Base-by-base conservation (phyloP, 495 filamentous ascomycete species). In the Penicillium antarcticum region DNA sequence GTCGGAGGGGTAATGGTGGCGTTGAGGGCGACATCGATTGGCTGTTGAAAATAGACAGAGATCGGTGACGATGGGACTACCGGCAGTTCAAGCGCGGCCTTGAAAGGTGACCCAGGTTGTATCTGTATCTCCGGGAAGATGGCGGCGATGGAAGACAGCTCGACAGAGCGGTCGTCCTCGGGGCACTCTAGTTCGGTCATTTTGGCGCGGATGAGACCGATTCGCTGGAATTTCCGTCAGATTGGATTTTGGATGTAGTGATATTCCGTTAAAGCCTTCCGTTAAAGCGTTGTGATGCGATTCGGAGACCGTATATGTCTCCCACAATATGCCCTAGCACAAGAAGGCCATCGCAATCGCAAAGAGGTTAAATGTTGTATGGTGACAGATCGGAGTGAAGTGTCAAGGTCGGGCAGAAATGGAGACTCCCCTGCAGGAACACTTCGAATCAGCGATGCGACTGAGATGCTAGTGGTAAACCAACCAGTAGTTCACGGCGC, bases 71-170 rank as follows among this genome's bases (percentile, higher is more conserved):
- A 68, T 0, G 94, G 87, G 24, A 81, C 78, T 42, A 96, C 86
- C 6, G 84, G 80, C 0, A 97, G 68, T 19, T 88, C 84, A 46
- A 97, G 75, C 5, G 77, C 78, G 2, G 88, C 83, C 42, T 76
- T 78, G 63, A 85, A 87, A 2, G 80, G 80, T 4, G 54, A 56
- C 4, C 78, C 60, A 4, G 79, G 70, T 45, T 83, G 77, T 29
- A 87, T 68, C 26, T 76, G 74, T 13, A 96, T 81, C 66, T 98
- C 94, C 16, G 92, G 92, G 55, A 82, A 98, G 55, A 98, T 97
- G 59, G 91, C 87, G 12, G 78, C 75, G 38, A 97, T 83, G n/a
- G 91, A 83, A 40, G 80, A 83, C 42, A 98, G 77, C 69, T 98
- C 94, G 13, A 85, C 75, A 14, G 84, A 77, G 47, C 94, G 88